Evolutionary conservation across 2,329 filamentous ascomycete species (phyloP), one percentile per base, ranked within the genome.

Genomic region (Claviceps quebecensis): DNA sequence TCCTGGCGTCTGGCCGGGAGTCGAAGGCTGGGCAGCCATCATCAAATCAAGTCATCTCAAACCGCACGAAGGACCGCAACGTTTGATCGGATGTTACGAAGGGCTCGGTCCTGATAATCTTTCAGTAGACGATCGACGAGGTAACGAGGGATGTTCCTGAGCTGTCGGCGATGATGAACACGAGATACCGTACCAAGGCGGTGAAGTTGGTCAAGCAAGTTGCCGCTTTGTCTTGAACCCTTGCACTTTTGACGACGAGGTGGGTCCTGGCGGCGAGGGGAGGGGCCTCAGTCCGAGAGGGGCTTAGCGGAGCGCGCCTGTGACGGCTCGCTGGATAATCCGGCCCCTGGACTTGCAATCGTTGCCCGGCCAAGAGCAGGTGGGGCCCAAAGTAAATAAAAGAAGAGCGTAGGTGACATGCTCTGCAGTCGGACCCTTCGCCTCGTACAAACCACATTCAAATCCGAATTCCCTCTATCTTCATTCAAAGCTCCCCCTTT

Each of bases 311-410:
- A 1, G 8, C 3, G n/a, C 7, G 14, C 22, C 8, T 14, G 52
- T 26, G 17, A 9, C 52, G 54, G 54, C 36, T 8, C 23, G n/a
- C 39, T 56, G 9, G 19, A 56, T 56, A 47, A 41, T 56, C 55
- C 53, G 56, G 29, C 2, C 36, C 5, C 7, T 36, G n/a, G 17
- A 13, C 13, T 13, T 26, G 26, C 19, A 6, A 29, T 53, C 54
- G 67, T 69, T 69, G 67, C 66, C 66, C 56, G 62, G 66, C 57
- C 64, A 68, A 57, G 5, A 14, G 16, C 38, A 38, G 47, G 64
- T 67, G 65, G 67, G 65, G 60, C 63, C 34, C 51, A 62, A 67
- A 64, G 69, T 72, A 72, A 73, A 73, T 71, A 72, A 72, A 72
- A 71, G 63, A 61, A 57, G 60, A 54, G 58, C 54, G 50, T 59